A percentile compares a stretch with the other conserved stretches of the same genome.
These are phyloP conservation scores for Xylariaceae sp. DNA, from an alignment of 2,329 filamentous ascomycete genomes.

Conservation along the genomic window DNA sequence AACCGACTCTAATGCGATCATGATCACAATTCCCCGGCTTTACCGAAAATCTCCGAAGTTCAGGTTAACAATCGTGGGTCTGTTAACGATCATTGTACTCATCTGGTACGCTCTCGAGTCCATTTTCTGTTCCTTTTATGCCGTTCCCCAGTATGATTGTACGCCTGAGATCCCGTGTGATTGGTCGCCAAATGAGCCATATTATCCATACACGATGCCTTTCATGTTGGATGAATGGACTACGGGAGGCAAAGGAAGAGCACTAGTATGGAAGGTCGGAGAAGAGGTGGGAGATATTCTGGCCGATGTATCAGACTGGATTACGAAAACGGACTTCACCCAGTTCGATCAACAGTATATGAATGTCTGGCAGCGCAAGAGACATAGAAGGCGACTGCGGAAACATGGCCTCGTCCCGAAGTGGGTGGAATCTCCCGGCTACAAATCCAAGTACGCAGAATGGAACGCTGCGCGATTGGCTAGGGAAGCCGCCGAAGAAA, in stretches of 20 bases:
- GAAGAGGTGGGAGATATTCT: slow-evolving; percentile 51
- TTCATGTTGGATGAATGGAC: slow-evolving; percentile 66
- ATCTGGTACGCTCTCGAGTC: slow-evolving; percentile 61
- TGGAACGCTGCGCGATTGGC: slow-evolving; percentile 48
- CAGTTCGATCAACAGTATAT: slow-evolving; percentile 48
- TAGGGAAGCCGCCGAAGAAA: slow-evolving; percentile 44
- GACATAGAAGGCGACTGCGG: slow-evolving; percentile 52
- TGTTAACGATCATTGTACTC: slow-evolving; percentile 46
- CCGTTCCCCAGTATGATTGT: slow-evolving; percentile 54
- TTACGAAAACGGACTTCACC: slow-evolving; percentile 49
- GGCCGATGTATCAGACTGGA: slow-evolving; percentile 52
- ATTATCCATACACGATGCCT: slow-evolving; percentile 62
- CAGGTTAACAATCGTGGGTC: slow-evolving; percentile 52
- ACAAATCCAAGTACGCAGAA: slow-evolving; percentile 46
- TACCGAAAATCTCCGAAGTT: slow-evolving; percentile 49
- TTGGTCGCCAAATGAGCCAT: slow-evolving; percentile 61
- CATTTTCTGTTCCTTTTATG: slow-evolving; percentile 56
- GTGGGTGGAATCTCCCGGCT: slow-evolving; percentile 44
- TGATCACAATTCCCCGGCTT: slow-evolving; percentile 51
- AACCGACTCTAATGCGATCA: slow-evolving; percentile 36
- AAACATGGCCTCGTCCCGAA: slow-evolving; percentile 49
- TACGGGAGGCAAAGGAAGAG: slow-evolving; percentile 54
- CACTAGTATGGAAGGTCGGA: slow-evolving; percentile 38
- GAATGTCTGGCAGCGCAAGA: slow-evolving; percentile 50
- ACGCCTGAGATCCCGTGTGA: slow-evolving; percentile 49